These are phyloP conservation scores for Clonostachys byssicola DNA, from an alignment of 2,329 filamentous ascomycete genomes.

Conservation along the genomic window DNA sequence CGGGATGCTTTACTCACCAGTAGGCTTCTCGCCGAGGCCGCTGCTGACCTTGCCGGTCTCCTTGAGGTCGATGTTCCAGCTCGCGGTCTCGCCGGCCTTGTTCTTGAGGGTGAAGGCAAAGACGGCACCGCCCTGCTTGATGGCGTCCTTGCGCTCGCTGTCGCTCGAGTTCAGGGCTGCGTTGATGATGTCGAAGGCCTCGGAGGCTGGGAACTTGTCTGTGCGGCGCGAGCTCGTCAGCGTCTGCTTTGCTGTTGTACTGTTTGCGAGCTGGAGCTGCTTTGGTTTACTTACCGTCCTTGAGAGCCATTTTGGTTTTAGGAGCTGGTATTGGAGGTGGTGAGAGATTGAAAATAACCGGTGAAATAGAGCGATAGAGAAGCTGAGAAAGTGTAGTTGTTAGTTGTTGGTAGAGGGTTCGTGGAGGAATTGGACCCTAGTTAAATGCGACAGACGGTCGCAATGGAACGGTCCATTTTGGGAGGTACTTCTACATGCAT, in stretches of 20 bases:
- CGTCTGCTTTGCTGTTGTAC: background rate
- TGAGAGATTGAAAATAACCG: no score
- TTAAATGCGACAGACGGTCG: no score
- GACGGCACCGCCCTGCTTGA: constrained; percentile 83
- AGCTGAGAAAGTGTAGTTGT: no score
- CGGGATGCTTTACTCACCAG: constrained; percentile 46
- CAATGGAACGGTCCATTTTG: no score
- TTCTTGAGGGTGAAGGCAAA: constrained; percentile 96
- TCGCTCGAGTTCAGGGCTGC: constrained; percentile 63
- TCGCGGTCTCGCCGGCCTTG: constrained; percentile 69
- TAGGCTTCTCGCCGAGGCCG: constrained; percentile 76
- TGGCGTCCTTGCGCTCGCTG: constrained; percentile 76
- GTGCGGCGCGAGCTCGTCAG: background rate
- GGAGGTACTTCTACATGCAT: constrained; percentile 9
- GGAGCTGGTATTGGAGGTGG: no score
- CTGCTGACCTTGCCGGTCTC: constrained; percentile 78
- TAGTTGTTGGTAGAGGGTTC: background rate
- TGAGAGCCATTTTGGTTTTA: constrained; percentile 60
- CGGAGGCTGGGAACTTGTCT: constrained; percentile 87
- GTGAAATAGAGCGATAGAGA: no score
- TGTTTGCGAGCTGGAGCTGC: background rate
- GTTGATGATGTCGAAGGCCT: constrained; percentile 86
- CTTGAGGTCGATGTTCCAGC: constrained; percentile 96
- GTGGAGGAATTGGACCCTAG: background rate
- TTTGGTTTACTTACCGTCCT: constrained; percentile 50